These are phyloP conservation scores for Baudoinia panamericana DNA, from an alignment of 495 filamentous ascomycete species.

Conservation along the genomic window DNA sequence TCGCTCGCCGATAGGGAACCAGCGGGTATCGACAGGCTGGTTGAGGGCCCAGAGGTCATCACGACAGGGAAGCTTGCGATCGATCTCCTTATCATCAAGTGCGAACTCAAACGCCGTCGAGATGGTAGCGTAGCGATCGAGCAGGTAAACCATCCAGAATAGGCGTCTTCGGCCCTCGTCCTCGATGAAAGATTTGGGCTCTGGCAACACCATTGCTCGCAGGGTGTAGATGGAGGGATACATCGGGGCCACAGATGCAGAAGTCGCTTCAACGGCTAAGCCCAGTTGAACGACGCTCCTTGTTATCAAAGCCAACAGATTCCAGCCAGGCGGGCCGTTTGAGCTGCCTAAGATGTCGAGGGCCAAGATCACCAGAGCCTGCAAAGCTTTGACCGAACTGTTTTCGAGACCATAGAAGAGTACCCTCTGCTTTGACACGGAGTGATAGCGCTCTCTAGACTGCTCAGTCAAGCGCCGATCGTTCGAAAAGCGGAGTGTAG, in stretches of 20 bases:
- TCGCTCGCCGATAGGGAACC: constrained; percentile 49
- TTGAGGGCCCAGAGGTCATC: constrained; percentile 78
- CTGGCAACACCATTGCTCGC: constrained; percentile 66
- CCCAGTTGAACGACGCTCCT: constrained; percentile 76
- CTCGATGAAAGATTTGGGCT: constrained; percentile 73
- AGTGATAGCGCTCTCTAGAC: constrained; percentile 57
- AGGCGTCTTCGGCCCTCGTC: constrained; percentile 69
- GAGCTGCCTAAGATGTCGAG: constrained; percentile 66
- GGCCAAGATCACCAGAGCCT: constrained; percentile 63
- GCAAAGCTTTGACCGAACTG: constrained; percentile 73
- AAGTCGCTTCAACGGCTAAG: constrained; percentile 65
- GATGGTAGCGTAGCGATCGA: constrained; percentile 79
- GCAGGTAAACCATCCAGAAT: constrained; percentile 86
- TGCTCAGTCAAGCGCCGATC: constrained; percentile 59
- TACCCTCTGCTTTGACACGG: constrained; percentile 71
- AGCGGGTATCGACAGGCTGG: constrained; percentile 66
- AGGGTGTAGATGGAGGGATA: constrained; percentile 74
- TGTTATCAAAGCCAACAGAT: constrained; percentile 73
- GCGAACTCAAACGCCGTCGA: constrained; percentile 85
- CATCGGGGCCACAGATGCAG: constrained; percentile 56
- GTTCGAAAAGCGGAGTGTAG: constrained; percentile 67
- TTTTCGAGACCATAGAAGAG: constrained; percentile 74
- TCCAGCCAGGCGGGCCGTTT: constrained; percentile 80
- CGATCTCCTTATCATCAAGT: constrained; percentile 75
- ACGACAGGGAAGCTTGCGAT: constrained; percentile 70